Evolutionary conservation across 768 basidiomycete genomes (phyloP).

Genomic region (Pulveroboletus sp.): DNA sequence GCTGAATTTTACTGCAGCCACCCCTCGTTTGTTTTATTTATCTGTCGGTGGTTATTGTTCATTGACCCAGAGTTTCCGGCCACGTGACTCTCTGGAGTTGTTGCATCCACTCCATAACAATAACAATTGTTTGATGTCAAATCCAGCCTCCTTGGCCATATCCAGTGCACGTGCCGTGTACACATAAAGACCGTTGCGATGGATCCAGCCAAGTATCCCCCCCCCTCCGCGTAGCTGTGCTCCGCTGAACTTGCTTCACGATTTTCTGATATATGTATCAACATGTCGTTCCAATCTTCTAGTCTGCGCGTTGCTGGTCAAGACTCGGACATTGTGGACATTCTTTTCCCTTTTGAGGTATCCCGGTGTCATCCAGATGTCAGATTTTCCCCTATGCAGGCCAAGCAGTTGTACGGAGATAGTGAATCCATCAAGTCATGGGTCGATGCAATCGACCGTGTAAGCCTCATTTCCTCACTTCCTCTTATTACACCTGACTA

Average conservation of each 20-base stretch:
- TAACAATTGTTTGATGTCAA: constrained; percentile 26
- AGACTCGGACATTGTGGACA: constrained; percentile 12
- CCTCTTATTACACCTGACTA: neutral
- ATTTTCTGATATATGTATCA: constrained; percentile 5
- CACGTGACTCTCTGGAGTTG: constrained; percentile 21
- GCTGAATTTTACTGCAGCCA: constrained; percentile 15
- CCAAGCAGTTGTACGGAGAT: constrained; percentile 23
- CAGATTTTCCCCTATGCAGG: constrained; percentile 4
- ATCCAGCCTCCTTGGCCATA: constrained; percentile 6
- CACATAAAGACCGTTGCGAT: constrained; percentile 19
- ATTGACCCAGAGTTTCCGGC: neutral
- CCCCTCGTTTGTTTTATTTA: neutral
- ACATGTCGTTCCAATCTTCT: constrained; percentile 20
- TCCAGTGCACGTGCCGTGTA: neutral
- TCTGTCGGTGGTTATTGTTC: constrained; percentile 24
- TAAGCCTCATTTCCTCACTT: constrained; percentile 9
- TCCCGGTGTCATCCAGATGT: neutral
- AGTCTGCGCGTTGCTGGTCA: constrained; percentile 28
- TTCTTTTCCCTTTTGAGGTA: constrained; percentile 11
- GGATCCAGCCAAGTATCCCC: neutral
- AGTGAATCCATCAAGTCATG: constrained; percentile 24
- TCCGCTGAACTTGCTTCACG: constrained; percentile 20
- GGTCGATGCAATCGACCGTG: constrained; percentile 22
- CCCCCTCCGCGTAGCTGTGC: constrained; percentile 25
- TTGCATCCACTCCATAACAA: constrained; percentile 13